phyloP scores from a whole-genome alignment of 176 grass and related monocot genomes.

The Triticum timopheevii region DNA sequence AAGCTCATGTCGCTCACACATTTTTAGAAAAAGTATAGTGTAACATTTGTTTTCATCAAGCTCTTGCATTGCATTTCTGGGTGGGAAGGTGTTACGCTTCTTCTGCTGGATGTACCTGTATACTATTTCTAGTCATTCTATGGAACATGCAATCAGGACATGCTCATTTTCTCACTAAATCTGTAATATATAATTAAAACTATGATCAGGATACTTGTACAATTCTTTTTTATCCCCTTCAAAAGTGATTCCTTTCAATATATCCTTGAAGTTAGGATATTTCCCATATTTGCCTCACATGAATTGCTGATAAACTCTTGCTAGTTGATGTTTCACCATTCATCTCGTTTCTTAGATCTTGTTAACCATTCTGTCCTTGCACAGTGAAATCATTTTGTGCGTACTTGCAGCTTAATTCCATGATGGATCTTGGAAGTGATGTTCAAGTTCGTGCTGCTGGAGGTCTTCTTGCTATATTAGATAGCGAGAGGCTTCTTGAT shows the following conservation, averaged over 20 bases:
- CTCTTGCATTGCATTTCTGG: not conserved
- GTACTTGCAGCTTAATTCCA: conserved; percentile 93
- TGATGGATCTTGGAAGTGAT: conserved; percentile 98
- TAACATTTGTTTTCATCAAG: not conserved
- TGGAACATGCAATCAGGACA: not conserved
- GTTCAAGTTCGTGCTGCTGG: conserved; percentile 96
- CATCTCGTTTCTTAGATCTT: conserved; percentile 5
- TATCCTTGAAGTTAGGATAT: not conserved
- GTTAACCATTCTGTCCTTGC: conserved; percentile 3
- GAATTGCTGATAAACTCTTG: conserved; percentile 9
- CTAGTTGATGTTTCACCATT: not conserved
- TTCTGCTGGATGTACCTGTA: not conserved
- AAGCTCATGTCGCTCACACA: not conserved
- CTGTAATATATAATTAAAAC: conserved; percentile 7
- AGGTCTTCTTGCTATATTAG: conserved; percentile 96
- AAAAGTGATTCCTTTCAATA: not conserved
- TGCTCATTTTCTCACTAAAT: not conserved
- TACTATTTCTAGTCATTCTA: not conserved
- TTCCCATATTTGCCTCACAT: not conserved
- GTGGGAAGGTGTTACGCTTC: not conserved
- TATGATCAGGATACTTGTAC: not conserved
- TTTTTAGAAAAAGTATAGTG: not conserved
- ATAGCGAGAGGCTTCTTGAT: conserved; percentile 89
- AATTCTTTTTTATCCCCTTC: not conserved
- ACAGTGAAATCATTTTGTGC: conserved; percentile 1